A percentile compares a stretch with the other conserved stretches of the same genome.
Evolutionary conservation across 2,329 filamentous ascomycete genomes (phyloP).

Genomic region (Colletotrichum brevisporum): DNA sequence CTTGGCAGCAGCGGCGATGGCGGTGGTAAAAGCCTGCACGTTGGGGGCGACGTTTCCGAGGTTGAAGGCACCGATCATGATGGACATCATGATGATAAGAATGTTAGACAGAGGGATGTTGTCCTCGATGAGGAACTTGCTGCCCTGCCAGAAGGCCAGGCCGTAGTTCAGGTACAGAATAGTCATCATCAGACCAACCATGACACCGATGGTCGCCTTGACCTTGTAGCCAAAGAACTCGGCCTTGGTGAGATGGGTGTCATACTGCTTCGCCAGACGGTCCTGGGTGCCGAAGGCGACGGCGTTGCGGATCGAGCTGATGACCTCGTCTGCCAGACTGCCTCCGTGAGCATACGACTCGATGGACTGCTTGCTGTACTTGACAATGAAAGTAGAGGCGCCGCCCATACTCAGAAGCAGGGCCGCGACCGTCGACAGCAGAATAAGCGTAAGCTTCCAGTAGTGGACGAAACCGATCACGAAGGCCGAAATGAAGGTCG

Average conservation of each 20-base stretch:
- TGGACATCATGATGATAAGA: slow-evolving; percentile 88
- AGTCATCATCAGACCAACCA: slow-evolving; percentile 88
- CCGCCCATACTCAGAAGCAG: slow-evolving; percentile 83
- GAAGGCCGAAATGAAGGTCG: slow-evolving; percentile 90
- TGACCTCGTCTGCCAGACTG: slow-evolving; percentile 91
- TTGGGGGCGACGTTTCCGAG: slow-evolving; percentile 91
- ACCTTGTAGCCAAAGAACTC: slow-evolving; percentile 83
- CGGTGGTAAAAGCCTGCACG: slow-evolving; percentile 86
- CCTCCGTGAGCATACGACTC: slow-evolving; percentile 87
- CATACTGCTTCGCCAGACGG: slow-evolving; percentile 89
- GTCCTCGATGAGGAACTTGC: slow-evolving; percentile 77
- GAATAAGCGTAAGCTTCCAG: slow-evolving; percentile 93
- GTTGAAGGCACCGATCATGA: slow-evolving; percentile 94
- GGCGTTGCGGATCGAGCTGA: slow-evolving; percentile 93
- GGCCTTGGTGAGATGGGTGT: slow-evolving; percentile 79
- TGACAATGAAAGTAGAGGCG: slow-evolving; percentile 82
- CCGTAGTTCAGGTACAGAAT: slow-evolving; percentile 90
- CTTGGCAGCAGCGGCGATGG: slow-evolving; percentile 87
- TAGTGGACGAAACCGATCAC: slow-evolving; percentile 91
- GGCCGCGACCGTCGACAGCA: slow-evolving; percentile 84
- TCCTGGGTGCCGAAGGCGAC: slow-evolving; percentile 95
- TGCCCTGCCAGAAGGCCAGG: slow-evolving; percentile 90
- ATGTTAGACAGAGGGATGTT: slow-evolving; percentile 78
- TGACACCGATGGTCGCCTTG: slow-evolving; percentile 79
- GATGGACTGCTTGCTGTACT: slow-evolving; percentile 83